Conservation (phyloP, 768 basidiomycete species). For the Psilocybe tampanensis region DNA sequence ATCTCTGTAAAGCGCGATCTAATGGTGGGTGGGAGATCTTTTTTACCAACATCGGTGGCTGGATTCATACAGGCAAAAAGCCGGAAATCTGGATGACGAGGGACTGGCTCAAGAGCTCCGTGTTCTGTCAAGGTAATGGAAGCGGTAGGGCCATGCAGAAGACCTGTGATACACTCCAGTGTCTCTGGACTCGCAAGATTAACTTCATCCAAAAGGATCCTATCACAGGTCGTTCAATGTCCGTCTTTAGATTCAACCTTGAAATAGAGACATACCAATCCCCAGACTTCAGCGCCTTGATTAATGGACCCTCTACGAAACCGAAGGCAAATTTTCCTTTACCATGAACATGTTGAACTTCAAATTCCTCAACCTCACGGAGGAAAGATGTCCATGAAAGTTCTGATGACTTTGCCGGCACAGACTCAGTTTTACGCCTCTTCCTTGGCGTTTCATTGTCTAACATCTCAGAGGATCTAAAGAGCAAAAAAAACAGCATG, state of each 20-base stretch:
- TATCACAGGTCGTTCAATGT: slow-evolving; percentile 30
- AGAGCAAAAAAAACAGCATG: not conserved
- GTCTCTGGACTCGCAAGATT: slow-evolving; percentile 95
- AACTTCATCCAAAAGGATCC: slow-evolving; percentile 95
- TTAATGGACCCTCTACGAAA: slow-evolving; percentile 95
- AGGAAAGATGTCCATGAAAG: slow-evolving; percentile 71
- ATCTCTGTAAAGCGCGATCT: slow-evolving; percentile 94
- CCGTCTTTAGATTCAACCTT: not conserved
- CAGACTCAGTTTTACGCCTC: slow-evolving; percentile 61
- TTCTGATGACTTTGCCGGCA: slow-evolving; percentile 43
- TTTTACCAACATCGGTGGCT: slow-evolving; percentile 98
- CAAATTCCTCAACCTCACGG: slow-evolving; percentile 74
- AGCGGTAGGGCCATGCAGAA: slow-evolving; percentile 81
- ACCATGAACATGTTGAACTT: slow-evolving; percentile 84
- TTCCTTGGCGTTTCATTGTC: slow-evolving; percentile 60
- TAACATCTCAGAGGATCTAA: slow-evolving; percentile 8
- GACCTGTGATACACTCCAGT: slow-evolving; percentile 86
- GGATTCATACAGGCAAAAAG: slow-evolving; percentile 99
- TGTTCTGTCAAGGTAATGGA: slow-evolving; percentile 94
- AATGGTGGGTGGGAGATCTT: slow-evolving; percentile 90
- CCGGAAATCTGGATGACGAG: slow-evolving; percentile 93
- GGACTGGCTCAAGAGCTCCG: slow-evolving; percentile 86
- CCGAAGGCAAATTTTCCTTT: slow-evolving; percentile 91
- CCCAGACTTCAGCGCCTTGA: slow-evolving; percentile 84
- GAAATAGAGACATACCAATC: slow-evolving; percentile 69